A percentile compares a stretch with the other conserved stretches of the same genome.
Conservation (phyloP, 805 yeast genomes). For the Wickerhamiella occidentalis region DNA sequence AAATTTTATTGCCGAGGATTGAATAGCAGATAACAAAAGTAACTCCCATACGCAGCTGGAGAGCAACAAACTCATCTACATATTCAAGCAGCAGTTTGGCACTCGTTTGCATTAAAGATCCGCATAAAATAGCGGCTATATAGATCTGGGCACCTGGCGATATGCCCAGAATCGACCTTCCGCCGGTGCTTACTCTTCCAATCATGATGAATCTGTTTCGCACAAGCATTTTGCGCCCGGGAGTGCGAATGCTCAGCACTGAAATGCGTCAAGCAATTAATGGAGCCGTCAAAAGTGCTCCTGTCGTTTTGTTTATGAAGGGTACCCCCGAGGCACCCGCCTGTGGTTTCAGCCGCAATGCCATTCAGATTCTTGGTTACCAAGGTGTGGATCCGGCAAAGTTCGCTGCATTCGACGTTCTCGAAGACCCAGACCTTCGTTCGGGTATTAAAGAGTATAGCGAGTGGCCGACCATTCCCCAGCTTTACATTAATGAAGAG, state of each 20-base stretch:
- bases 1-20: slow-evolving; percentile 39
- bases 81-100: slow-evolving; percentile 17
- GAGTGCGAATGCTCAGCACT: slow-evolving; percentile 46
- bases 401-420: slow-evolving; percentile 93
- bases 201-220: not conserved
- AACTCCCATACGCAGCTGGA: slow-evolving; percentile 63
- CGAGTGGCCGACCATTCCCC: slow-evolving; percentile 98
- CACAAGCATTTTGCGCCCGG: slow-evolving; percentile 3
- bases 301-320: slow-evolving; percentile 95
- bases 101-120: slow-evolving; percentile 19
- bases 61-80: slow-evolving; percentile 30
- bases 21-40: slow-evolving; percentile 48
- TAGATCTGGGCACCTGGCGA: slow-evolving; percentile 14
- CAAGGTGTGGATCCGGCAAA: slow-evolving; percentile 95
- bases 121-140: slow-evolving; percentile 17
- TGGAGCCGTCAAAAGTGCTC: slow-evolving; percentile 74
- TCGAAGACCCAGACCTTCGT: slow-evolving; percentile 89
- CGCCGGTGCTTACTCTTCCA: not conserved
- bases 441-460: slow-evolving; percentile 91
- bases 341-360: slow-evolving; percentile 94
- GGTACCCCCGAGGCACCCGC: slow-evolving; percentile 97
- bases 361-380: slow-evolving; percentile 85
- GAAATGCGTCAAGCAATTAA: slow-evolving; percentile 79
- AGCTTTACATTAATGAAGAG: slow-evolving; percentile 74
- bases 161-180: not conserved